A percentile compares a stretch with the other conserved stretches of the same genome.
Conservation (phyloP, 1,284 basidiomycete genomes). For the Fomitopsis pinicola region DNA sequence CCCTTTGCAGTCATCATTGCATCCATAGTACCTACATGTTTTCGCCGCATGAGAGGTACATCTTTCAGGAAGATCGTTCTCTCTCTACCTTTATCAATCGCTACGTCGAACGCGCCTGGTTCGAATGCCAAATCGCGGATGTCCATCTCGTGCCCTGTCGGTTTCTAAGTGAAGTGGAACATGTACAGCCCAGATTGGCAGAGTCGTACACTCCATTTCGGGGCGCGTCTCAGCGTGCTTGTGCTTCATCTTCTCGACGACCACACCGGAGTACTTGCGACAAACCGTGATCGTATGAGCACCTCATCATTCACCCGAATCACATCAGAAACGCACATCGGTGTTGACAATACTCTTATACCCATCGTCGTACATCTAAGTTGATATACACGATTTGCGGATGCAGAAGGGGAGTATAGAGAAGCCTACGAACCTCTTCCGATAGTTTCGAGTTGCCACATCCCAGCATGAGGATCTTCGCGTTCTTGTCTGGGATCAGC, state of each 20-base stretch:
- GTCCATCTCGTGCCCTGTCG: conserved; percentile 86
- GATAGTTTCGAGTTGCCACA: conserved; percentile 87
- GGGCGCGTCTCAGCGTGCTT: conserved; percentile 53
- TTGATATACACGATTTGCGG: neutral
- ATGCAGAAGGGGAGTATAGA: neutral
- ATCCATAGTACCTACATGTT: conserved; percentile 75
- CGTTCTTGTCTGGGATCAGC: conserved; percentile 60
- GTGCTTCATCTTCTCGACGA: conserved; percentile 78
- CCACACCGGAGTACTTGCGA: conserved; percentile 70
- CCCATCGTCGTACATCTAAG: conserved; percentile 87
- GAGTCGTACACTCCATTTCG: conserved; percentile 71
- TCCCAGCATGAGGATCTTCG: conserved; percentile 82
- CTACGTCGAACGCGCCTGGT: conserved; percentile 73
- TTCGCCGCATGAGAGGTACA: neutral
- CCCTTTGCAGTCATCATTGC: conserved; percentile 89
- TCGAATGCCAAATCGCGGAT: conserved; percentile 71
- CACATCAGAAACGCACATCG: conserved; percentile 50
- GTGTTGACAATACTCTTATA: conserved; percentile 82
- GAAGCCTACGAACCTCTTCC: conserved; percentile 32
- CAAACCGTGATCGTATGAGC: neutral
- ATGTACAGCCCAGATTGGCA: no score
- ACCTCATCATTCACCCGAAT: no score
- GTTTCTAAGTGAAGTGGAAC: neutral
- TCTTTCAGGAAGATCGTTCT: neutral
- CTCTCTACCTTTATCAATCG: conserved; percentile 78